A percentile compares a stretch with the other conserved stretches of the same genome.
These are phyloP conservation scores for Westerdykella aurantiaca DNA, from an alignment of 2,329 filamentous ascomycete species.

Conservation along the genomic window DNA sequence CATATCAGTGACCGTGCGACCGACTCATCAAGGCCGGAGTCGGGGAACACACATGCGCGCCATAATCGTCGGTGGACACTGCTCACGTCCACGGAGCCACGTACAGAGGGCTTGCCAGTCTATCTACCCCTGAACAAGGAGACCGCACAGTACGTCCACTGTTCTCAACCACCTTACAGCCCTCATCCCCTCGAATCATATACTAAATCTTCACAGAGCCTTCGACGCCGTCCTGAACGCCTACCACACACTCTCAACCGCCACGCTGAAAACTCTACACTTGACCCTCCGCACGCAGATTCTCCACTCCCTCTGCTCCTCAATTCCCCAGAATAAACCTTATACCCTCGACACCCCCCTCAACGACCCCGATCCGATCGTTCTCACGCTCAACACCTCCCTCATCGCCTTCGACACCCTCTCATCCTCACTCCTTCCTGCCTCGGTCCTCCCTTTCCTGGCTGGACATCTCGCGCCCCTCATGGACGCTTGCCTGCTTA, in stretches of 20 bases:
- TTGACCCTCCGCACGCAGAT: constrained; percentile 83
- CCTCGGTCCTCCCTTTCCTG: constrained; percentile 64
- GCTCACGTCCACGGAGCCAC: constrained; percentile 48
- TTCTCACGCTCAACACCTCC: constrained; percentile 77
- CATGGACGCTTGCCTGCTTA: constrained; percentile 71
- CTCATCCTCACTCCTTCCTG: constrained; percentile 64
- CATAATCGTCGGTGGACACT: constrained; percentile 79
- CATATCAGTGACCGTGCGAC: constrained; percentile 72
- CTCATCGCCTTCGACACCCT: constrained; percentile 86
- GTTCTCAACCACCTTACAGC: constrained; percentile 1
- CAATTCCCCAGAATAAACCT: constrained; percentile 28
- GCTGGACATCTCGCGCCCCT: constrained; percentile 69
- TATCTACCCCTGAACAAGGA: constrained; percentile 85
- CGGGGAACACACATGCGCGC: constrained; percentile 32
- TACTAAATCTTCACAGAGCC: constrained; percentile 45
- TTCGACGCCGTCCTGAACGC: constrained; percentile 85
- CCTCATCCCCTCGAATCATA: neutral
- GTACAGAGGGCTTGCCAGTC: constrained; percentile 59
- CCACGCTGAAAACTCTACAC: constrained; percentile 77
- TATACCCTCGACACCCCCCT: constrained; percentile 63
- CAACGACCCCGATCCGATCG: constrained; percentile 69
- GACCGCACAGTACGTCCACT: constrained; percentile 62
- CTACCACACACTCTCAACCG: constrained; percentile 73
- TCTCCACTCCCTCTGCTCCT: constrained; percentile 67
- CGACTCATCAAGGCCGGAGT: constrained; percentile 53